Conservation (phyloP, 2,329 filamentous ascomycete genomes). For the Colletotrichum echinochloae region DNA sequence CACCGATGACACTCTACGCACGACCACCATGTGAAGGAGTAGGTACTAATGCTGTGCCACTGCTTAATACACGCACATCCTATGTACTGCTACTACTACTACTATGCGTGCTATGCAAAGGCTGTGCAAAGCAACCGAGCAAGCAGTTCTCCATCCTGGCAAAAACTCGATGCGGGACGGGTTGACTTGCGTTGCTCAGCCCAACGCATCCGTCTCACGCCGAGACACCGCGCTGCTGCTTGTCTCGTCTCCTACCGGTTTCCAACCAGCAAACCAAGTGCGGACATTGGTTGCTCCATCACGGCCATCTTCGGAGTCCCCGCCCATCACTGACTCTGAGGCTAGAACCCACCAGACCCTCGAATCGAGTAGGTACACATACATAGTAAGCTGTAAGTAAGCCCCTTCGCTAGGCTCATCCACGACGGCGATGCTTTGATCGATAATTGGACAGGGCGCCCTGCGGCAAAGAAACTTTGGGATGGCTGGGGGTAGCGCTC, state of each 20-base stretch:
- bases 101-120: neutral
- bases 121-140: neutral
- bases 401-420: slow-evolving; percentile 6
- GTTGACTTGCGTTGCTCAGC: slow-evolving; percentile 9
- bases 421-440: slow-evolving; percentile 24
- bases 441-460: slow-evolving; percentile 32
- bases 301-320: slow-evolving; percentile 9
- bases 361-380: slow-evolving; percentile 22
- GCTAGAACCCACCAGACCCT: slow-evolving; percentile 28
- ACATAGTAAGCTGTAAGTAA: too few relatives aligned
- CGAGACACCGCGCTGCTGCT: slow-evolving; percentile 15
- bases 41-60: slow-evolving; percentile 24
- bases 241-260: neutral
- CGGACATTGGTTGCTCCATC: neutral
- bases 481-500: slow-evolving; percentile 13
- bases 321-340: too few relatives aligned
- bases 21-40: slow-evolving; percentile 24
- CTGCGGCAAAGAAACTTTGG: slow-evolving; percentile 11
- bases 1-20: too few relatives aligned
- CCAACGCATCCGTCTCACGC: slow-evolving; percentile 17
- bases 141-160: neutral
- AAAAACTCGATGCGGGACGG: too few relatives aligned
- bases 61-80: too few relatives aligned
- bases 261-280: neutral
- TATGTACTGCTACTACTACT: too few relatives aligned